Evolutionary conservation across 2,329 filamentous ascomycete species (phyloP), one percentile per base, ranked within the genome.

Genomic region (Trichoderma sp.): DNA sequence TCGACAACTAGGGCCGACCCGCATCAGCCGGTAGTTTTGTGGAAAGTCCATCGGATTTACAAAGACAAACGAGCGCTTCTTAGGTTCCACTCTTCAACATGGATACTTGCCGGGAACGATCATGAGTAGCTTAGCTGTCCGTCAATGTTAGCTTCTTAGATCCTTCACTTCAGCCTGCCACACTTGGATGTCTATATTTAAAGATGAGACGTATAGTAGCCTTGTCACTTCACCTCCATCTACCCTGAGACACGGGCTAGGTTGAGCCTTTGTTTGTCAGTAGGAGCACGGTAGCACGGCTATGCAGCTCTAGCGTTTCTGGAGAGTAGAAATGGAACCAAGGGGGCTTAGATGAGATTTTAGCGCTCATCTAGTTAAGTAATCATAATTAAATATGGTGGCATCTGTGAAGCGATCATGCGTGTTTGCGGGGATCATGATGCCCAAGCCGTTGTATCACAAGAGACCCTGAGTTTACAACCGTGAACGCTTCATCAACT

Each of bases 261-360:
- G 43, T 15, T 0, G 43, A 47, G 43, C 17, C 17, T 47, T 47
- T 47, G 43, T 30, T 32, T 15, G 13, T 32, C n/a, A 9, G 57
- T 7, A 34, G 17, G 17, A 32, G 3, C 17, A 32, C 28, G 28
- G 57, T 20, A 11, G 34, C 28, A 32, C 17, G 57, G 28, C 26
- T 58, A 11, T 32, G 55, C 55, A 17, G 28, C 55, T 32, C 55
- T n/a, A 26, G n/a, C 13, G 20, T 50, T 30, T 20, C 34, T 32
- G 3, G 30, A 53, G 28, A 36, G 47, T 34, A 30, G 55, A 20
- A 30, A 43, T 23, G 23, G 26, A 26, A 3, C 65, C 20, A 30
- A 50, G 59, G 30, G 50, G 43, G 62, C 39, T 64, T 23, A 36
- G 32, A 53, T 66, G 17, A 66, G 53, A 67, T 67, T 67, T 67